These are phyloP conservation scores for Ophiosphaerella herpotricha DNA, from an alignment of 2,329 filamentous ascomycete genomes.

Conservation along the genomic window DNA sequence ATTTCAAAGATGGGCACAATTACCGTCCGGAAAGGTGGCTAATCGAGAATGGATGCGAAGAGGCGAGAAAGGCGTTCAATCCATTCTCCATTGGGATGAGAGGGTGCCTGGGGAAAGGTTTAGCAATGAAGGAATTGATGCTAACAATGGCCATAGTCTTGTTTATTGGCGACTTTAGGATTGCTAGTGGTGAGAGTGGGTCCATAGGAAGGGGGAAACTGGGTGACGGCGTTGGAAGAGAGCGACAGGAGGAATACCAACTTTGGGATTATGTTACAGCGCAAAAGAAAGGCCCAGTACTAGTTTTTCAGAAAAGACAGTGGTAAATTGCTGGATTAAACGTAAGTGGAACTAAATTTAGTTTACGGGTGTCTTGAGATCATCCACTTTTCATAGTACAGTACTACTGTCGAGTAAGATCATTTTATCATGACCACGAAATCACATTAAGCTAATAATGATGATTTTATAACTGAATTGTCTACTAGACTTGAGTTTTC, in stretches of 20 bases:
- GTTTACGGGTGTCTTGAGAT: too few relatives aligned
- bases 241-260: constrained; percentile 61
- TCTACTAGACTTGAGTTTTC: too few relatives aligned
- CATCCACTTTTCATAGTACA: too few relatives aligned
- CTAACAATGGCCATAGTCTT: constrained; percentile 63
- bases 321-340: too few relatives aligned
- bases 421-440: too few relatives aligned
- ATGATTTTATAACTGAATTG: too few relatives aligned
- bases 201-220: constrained; percentile 9
- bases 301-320: constrained; percentile 51
- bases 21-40: constrained; percentile 33
- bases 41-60: constrained; percentile 8
- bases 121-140: constrained; percentile 68
- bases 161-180: constrained; percentile 60
- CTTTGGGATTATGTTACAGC: constrained; percentile 71
- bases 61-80: constrained; percentile 56
- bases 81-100: constrained; percentile 70
- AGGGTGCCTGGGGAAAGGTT: constrained; percentile 70
- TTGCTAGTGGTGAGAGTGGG: constrained; percentile 11
- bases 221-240: constrained; percentile 9
- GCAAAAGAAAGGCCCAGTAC: constrained; percentile 68
- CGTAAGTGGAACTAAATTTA: too few relatives aligned
- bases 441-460: too few relatives aligned
- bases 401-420: too few relatives aligned
- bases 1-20: constrained; percentile 21